Conservation (phyloP, 106 monocot species). For the Ottelia alismoides region DNA sequence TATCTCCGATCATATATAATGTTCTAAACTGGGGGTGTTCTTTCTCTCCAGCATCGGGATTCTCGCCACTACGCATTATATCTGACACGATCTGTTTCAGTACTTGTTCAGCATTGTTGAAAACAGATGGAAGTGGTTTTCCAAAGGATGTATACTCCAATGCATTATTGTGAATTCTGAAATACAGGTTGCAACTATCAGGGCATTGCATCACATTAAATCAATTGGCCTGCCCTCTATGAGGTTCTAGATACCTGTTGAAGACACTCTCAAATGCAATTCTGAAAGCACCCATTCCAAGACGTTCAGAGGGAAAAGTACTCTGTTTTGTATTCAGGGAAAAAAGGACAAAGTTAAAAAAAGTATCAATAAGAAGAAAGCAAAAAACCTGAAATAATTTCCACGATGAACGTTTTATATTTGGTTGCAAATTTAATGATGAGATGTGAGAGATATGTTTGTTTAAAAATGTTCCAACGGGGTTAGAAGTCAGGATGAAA, state of each 20-base stretch:
- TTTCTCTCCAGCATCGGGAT: conserved; percentile 2
- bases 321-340: conserved; percentile 30
- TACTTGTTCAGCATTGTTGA: conserved; percentile 71
- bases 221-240: too few relatives aligned
- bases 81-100: conserved; percentile 33
- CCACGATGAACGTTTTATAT: neutral
- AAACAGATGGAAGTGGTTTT: conserved; percentile 85
- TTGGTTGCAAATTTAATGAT: neutral
- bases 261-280: conserved; percentile 80
- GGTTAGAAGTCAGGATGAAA: too few relatives aligned
- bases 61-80: conserved; percentile 5
- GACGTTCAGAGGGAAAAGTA: conserved; percentile 77
- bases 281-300: conserved; percentile 99
- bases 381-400: neutral
- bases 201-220: neutral
- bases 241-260: conserved; percentile 53
- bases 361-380: neutral
- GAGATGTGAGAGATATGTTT: too few relatives aligned
- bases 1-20: conserved; percentile 96
- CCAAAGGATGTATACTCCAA: conserved; percentile 79
- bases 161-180: conserved; percentile 40
- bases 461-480: too few relatives aligned
- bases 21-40: conserved; percentile 21
- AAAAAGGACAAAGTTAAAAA: neutral
- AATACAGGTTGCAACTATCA: neutral